Evolutionary conservation across 139 green algal genomes (phyloP).

Genomic region (Chlorella sp.): DNA sequence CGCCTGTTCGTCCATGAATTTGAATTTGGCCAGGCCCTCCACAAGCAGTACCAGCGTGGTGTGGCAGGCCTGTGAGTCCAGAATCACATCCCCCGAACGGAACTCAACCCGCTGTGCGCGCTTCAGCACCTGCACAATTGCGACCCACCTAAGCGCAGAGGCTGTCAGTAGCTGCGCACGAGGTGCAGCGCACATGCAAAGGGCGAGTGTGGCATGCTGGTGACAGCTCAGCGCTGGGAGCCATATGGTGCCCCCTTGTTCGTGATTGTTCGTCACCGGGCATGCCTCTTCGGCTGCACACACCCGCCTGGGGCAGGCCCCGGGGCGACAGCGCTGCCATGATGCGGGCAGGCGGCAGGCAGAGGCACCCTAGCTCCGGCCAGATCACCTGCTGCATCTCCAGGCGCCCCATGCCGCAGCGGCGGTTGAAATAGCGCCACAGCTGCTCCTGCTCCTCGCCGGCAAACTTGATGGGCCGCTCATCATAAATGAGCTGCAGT

Average conservation of each 20-base stretch:
- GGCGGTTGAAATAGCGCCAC: constrained; percentile 22
- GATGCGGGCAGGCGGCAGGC: no score
- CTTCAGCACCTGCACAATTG: background rate
- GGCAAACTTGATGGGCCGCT: constrained; percentile 33
- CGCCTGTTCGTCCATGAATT: background rate
- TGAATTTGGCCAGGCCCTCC: constrained; percentile 11
- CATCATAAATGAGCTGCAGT: constrained; percentile 23
- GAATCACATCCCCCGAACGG: constrained; percentile 2
- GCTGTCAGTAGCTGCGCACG: no score
- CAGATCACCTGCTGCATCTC: constrained; percentile 23
- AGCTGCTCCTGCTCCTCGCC: constrained; percentile 43
- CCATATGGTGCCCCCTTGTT: no score
- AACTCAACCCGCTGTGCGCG: background rate
- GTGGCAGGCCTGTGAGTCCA: background rate
- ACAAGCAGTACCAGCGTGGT: constrained; percentile 3
- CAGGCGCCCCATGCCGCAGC: constrained; percentile 34
- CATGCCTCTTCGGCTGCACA: no score
- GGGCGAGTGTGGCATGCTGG: no score
- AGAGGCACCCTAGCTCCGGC: no score
- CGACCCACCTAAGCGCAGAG: no score
- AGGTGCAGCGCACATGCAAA: no score
- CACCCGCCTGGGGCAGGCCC: no score
- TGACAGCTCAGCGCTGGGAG: no score
- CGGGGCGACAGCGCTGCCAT: no score
- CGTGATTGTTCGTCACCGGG: no score